Base-by-base conservation (phyloP, 257 asterid genomes). In the Solanum paucissectum region DNA sequence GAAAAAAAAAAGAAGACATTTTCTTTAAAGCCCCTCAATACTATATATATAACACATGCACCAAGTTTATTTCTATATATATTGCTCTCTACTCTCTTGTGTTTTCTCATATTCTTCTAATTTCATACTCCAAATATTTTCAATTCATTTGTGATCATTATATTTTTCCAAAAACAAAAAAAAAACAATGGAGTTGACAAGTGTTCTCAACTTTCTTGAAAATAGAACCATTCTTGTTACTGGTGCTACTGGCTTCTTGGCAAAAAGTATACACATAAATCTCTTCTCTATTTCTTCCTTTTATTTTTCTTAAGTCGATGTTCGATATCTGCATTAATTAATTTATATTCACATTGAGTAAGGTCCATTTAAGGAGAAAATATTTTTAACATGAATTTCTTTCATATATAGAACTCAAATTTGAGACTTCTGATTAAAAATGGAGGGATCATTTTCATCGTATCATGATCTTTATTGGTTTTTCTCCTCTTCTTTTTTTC, bases 201-300 rank as follows among this genome's bases (percentile, higher is more conserved):
- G 94, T 90, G 89, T 95, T 88, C 87, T 93, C 18, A 68, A 93
- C 69, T 94, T 90, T 86, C 87, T 95, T 88, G 94, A 95, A 73
- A 92, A 90, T 86, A 92, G 87, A 71, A 88, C 93, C 87, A 94
- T 95, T 90, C 92, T 95, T 69, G 91, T 95, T 64, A 93, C 94
- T 83, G 98, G 98, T 73, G 96, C 95, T 64, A 90, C 98, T 87
- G 98, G 98, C n/a, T 94, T 95, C 88, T 95, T 95, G 29, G 98
- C 98, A 27, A 95, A 95, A 91, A 92, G 98, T 95, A 95, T 18
- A 37, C 12, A 5, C 83, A 25, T 49, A 87, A 82, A 72, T 89
- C 58, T 87, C 73, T 84, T 88, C 87, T 62, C 69, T 76, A 44
- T 55, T 55, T 27, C 20, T 9, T 32, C 12, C 44, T 12, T 5